Evolutionary conservation across 805 yeast genomes (phyloP), one percentile per base, ranked within the genome.

Genomic region (Monosporozyma aerobia): DNA sequence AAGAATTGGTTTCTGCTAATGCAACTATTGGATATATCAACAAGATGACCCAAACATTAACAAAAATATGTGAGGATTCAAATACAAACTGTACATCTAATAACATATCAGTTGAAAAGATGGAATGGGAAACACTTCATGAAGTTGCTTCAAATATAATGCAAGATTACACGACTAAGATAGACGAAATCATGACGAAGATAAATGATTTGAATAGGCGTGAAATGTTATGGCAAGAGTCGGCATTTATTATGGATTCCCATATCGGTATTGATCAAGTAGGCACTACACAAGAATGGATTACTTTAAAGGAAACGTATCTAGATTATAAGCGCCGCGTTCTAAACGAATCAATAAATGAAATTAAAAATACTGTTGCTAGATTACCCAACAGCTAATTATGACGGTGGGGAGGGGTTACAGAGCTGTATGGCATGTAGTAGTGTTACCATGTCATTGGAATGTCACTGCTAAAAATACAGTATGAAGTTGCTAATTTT

Each of bases 161-260:
- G 58, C 69, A 67, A 45, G 57, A 58, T 4, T 67, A 67, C 43
- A 60, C 69, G 3, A 59, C 55, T 19, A 59, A 57, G 9, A 62
- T 63, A 3, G 69, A 67, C 33, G 47, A 50, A 3, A 54, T 61
- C 10, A 52, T 63, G 10, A 49, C 46, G 1, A 58, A 63, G 41
- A 32, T 67, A 35, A 65, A 65, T 37, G 54, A 56, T 14, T 48
- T 63, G 7, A 59, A 63, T 41, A 48, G 62, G 58, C 57, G 60
- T 44, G 61, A 63, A 47, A 61, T 62, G 48, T 43, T 63, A 22
- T 68, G 71, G 71, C 69, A 67, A 53, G 71, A 68, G 44, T 56
- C 69, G 10, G 69, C 67, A 2, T 68, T 64, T 44, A 51, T 61
- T 2, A 58, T 60, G 39, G 71, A 68, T 52, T 62, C 69, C 1